phyloP scores from a whole-genome alignment of 108 stramenopile genomes.

The Stephanodiscus minutulus region DNA sequence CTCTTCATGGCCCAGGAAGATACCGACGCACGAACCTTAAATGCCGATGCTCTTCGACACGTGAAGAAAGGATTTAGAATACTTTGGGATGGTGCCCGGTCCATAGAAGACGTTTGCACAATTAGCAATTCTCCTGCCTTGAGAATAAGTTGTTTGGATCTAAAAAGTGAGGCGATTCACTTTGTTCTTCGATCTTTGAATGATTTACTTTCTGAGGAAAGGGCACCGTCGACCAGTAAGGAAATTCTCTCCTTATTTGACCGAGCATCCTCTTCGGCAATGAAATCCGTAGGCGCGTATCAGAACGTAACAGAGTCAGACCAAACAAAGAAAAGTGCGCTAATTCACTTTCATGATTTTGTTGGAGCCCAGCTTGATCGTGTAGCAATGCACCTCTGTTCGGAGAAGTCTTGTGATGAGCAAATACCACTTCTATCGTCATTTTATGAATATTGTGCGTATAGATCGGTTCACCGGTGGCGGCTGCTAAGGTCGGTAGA shows the following conservation, averaged over 20 bases:
- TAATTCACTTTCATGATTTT: constrained; percentile 32
- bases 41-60: constrained; percentile 24
- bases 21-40: not conserved
- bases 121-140: constrained; percentile 5
- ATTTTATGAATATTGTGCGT: constrained; percentile 41
- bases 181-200: constrained; percentile 15
- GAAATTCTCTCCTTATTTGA: constrained; percentile 40
- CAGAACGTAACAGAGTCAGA: constrained; percentile 8
- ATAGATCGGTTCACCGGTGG: constrained; percentile 38
- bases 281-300: constrained; percentile 23
- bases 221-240: not conserved
- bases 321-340: constrained; percentile 7
- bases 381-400: constrained; percentile 7
- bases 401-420: constrained; percentile 1
- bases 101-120: constrained; percentile 11
- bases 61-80: constrained; percentile 39
- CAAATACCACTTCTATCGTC: constrained; percentile 21
- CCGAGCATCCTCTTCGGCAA: constrained; percentile 36
- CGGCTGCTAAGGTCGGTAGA: constrained; percentile 16
- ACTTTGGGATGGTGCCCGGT: constrained; percentile 42
- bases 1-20: constrained; percentile 1
- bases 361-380: constrained; percentile 36
- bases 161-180: constrained; percentile 24
- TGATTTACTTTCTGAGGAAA: constrained; percentile 1
- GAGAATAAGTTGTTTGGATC: constrained; percentile 20